Base-by-base conservation (phyloP, 805 yeast genomes). In the Candida maltosa region DNA sequence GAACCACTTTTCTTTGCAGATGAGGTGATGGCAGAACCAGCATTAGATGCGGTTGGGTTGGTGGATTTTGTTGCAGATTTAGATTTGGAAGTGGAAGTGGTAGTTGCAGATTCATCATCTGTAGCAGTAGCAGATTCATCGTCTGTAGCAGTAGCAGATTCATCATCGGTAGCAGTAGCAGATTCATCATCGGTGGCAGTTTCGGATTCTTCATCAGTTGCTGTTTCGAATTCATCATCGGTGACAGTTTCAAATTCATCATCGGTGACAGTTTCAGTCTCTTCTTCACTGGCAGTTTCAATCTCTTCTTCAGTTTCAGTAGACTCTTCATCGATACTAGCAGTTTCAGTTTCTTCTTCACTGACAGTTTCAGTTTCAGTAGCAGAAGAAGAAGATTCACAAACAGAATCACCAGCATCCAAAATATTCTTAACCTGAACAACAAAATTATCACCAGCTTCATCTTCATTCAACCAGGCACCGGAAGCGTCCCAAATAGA, bases 301-400 rank as follows among this genome's bases (percentile, higher is more conserved):
- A 70, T 65, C 38, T 45, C 54, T 49, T 63, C 29, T 39, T 57
- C 58, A 5, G 52, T 39, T 42, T 70, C 65, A 14, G 67, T 58
- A 31, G 70, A n/a, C n/a, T n/a, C n/a, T n/a, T n/a, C 60, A 33
- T 58, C 42, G 14, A 66, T 60, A 12, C 60, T 32, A n/a, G 58
- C 58, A 14, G 62, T 54, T 27, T n/a, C n/a, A n/a, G 62, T 56
- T 2, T 47, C 38, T 31, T 41, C 38, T 24, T 44, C 51, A 23
- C 58, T 47, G 23, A 39, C 42, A 18, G 58, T 50, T 18, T 41
- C 52, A 32, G 42, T 12, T 21, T 31, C 22, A 35, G 37, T 26
- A 23, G 44, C n/a, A 18, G 46, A 27, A 9, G 45, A 18, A 6
- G 31, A 19, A 21, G 48, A 18, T 9, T 40, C 25, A 8, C 37